Evolutionary conservation across 371 early-diverging fungal species (phyloP).

Genomic region (Rhizopus stolonifer): DNA sequence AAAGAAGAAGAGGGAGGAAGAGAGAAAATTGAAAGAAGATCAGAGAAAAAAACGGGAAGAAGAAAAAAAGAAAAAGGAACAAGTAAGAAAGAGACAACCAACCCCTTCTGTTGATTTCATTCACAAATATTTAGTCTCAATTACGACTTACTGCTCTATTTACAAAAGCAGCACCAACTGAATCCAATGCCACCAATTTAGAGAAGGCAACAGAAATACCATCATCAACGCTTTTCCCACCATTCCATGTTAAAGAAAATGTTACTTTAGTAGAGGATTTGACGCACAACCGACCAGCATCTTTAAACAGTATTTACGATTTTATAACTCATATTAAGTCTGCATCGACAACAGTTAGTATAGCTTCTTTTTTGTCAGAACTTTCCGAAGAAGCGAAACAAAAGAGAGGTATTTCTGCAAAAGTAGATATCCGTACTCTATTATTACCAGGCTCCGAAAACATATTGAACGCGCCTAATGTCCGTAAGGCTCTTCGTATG

Average conservation of each 20-base stretch:
- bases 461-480: conserved; percentile 24
- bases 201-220: conserved; percentile 22
- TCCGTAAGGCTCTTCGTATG: conserved; percentile 51
- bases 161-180: conserved; percentile 27
- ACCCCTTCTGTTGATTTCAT: not conserved
- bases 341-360: not conserved
- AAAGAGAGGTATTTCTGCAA: conserved; percentile 19
- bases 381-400: conserved; percentile 15
- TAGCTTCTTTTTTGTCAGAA: conserved; percentile 6
- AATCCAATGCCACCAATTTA: not conserved
- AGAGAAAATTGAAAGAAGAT: conserved; percentile 36
- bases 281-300: conserved; percentile 2
- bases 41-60: conserved; percentile 19
- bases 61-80: conserved; percentile 36
- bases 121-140: conserved; percentile 29
- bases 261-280: conserved; percentile 34
- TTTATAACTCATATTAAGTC: conserved; percentile 2
- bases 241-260: conserved; percentile 65
- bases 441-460: conserved; percentile 25
- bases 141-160: conserved; percentile 44
- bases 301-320: not conserved
- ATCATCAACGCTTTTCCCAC: conserved; percentile 56
- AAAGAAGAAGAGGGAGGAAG: conserved; percentile 25
- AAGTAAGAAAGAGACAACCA: conserved; percentile 22
- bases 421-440: conserved; percentile 13